Evolutionary conservation across 2,329 filamentous ascomycete species (phyloP).

Genomic region (Xylaria hypoxylon): DNA sequence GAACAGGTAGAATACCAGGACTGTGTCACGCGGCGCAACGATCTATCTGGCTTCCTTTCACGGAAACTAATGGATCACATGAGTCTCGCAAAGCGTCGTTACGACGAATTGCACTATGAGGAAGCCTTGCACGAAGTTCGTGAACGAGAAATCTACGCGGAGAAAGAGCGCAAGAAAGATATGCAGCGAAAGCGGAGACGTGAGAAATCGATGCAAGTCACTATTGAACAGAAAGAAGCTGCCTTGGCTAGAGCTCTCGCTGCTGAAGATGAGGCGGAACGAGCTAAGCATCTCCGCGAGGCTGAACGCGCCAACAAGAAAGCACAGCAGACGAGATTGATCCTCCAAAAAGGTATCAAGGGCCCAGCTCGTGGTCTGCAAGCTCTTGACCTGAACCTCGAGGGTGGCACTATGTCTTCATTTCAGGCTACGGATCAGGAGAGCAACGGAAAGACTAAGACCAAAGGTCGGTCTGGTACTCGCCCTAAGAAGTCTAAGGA

Average conservation of each 20-base stretch:
- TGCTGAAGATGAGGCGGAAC: slow-evolving; percentile 84
- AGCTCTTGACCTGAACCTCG: slow-evolving; percentile 81
- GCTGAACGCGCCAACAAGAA: slow-evolving; percentile 93
- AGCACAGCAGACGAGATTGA: slow-evolving; percentile 87
- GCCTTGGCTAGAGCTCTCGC: slow-evolving; percentile 82
- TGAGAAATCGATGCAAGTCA: slow-evolving; percentile 95
- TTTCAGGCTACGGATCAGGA: slow-evolving; percentile 77
- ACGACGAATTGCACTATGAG: slow-evolving; percentile 80
- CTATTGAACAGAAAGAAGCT: slow-evolving; percentile 88
- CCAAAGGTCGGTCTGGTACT: slow-evolving; percentile 68
- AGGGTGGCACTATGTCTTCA: slow-evolving; percentile 86
- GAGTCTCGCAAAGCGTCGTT: slow-evolving; percentile 78
- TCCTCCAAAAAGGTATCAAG: slow-evolving; percentile 87
- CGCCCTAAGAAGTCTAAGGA: slow-evolving; percentile 92
- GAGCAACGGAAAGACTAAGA: slow-evolving; percentile 59
- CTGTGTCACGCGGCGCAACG: slow-evolving; percentile 70
- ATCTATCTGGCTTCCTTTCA: slow-evolving; percentile 68
- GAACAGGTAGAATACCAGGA: slow-evolving; percentile 71
- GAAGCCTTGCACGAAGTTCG: slow-evolving; percentile 88
- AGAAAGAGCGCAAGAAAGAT: slow-evolving; percentile 99
- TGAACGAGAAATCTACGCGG: slow-evolving; percentile 87
- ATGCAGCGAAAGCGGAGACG: slow-evolving; percentile 97
- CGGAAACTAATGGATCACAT: slow-evolving; percentile 76
- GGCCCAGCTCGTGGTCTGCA: slow-evolving; percentile 76
- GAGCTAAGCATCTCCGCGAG: slow-evolving; percentile 82